phyloP scores from a whole-genome alignment of 805 yeast species.

The Metschnikowia arizonensis region DNA sequence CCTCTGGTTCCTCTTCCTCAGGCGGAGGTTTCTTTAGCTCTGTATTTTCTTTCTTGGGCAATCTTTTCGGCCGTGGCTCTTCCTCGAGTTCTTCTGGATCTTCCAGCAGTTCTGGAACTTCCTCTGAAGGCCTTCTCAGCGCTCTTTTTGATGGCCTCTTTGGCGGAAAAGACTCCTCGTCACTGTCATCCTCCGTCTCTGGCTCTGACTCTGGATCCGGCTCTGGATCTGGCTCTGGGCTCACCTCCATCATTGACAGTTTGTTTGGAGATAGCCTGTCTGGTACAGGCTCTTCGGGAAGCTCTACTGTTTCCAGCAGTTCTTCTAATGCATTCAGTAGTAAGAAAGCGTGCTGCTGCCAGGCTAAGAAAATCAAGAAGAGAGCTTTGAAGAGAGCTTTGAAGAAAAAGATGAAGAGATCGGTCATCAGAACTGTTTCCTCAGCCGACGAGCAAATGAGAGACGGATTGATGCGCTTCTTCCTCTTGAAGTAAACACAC shows the following conservation, averaged over 20 bases:
- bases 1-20: conserved; percentile 4
- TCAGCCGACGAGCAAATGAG: conserved; percentile 8
- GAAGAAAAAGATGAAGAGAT: conserved; percentile 18
- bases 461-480: conserved; percentile 14
- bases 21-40: conserved; percentile 5
- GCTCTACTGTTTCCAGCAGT: conserved; percentile 7
- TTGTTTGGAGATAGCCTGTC: conserved; percentile 11
- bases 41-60: neutral
- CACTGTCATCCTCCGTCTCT: conserved; percentile 3
- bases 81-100: neutral
- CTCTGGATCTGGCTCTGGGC: conserved; percentile 7
- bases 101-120: neutral
- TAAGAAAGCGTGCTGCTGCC: conserved; percentile 25
- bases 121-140: conserved; percentile 7
- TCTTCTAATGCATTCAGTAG: conserved; percentile 8
- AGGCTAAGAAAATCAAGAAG: conserved; percentile 16
- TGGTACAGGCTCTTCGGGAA: conserved; percentile 7
- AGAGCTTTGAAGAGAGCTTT: conserved; percentile 25
- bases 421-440: conserved; percentile 21
- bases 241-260: conserved; percentile 10
- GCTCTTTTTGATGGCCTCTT: conserved; percentile 3
- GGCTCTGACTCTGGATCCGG: conserved; percentile 8
- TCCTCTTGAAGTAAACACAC: conserved; percentile 10
- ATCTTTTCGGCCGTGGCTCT: conserved; percentile 2
- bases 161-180: conserved; percentile 4